phyloP scores from a whole-genome alignment of 1,139 yeast species.

The Kodamaea sp. region DNA sequence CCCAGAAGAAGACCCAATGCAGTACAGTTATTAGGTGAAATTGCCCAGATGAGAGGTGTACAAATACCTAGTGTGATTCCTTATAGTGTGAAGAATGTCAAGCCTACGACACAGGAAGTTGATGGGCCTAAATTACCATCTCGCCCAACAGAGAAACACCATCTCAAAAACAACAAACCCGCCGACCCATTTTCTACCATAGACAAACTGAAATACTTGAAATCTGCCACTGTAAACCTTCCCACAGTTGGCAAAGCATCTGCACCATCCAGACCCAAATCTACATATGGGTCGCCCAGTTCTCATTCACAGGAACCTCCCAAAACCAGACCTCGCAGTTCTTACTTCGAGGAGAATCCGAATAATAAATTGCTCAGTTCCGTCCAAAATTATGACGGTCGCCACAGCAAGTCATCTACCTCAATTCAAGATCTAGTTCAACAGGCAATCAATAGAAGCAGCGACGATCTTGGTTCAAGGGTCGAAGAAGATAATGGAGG shows the following conservation, averaged over 20 bases:
- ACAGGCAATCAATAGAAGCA: conserved; percentile 31
- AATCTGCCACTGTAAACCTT: conserved; percentile 10
- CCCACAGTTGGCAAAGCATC: conserved; percentile 11
- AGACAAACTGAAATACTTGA: conserved; percentile 34
- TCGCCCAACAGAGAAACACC: conserved; percentile 4
- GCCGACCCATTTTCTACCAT: conserved; percentile 43
- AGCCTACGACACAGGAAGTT: conserved; percentile 2
- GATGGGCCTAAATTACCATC: conserved; percentile 4
- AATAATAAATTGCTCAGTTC: neutral
- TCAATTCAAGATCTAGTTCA: conserved; percentile 39
- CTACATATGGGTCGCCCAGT: conserved; percentile 14
- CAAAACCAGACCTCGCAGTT: conserved; percentile 12
- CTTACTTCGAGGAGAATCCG: conserved; percentile 10
- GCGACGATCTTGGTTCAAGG: conserved; percentile 13
- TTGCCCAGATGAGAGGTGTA: conserved; percentile 60
- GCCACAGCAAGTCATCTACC: conserved; percentile 22
- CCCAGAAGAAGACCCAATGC: conserved; percentile 75
- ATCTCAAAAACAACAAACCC: conserved; percentile 8
- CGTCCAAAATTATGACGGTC: neutral
- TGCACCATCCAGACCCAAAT: conserved; percentile 22
- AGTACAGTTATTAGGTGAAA: conserved; percentile 67
- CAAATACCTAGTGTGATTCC: conserved; percentile 57
- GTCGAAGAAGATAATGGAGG: conserved; percentile 14
- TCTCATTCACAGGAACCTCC: conserved; percentile 4
- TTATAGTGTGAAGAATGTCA: conserved; percentile 23